Conservation (phyloP, 2,329 filamentous ascomycete species). For the Xylaria multiplex region DNA sequence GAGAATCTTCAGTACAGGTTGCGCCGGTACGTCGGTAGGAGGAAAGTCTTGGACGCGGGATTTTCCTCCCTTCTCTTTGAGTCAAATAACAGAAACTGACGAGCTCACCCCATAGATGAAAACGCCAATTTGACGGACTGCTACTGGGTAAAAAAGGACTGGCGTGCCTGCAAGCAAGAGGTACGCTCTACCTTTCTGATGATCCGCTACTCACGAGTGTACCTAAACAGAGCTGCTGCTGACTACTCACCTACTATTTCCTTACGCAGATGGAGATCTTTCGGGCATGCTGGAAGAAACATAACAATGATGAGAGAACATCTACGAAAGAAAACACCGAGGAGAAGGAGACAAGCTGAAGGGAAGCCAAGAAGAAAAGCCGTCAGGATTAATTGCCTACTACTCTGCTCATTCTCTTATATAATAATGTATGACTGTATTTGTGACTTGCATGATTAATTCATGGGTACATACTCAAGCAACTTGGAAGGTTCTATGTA, state of each 20-base stretch:
- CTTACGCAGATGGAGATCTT: slow-evolving; percentile 83
- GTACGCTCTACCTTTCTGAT: slow-evolving; percentile 62
- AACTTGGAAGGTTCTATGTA: neutral
- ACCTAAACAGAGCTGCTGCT: slow-evolving; percentile 23
- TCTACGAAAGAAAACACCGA: slow-evolving; percentile 69
- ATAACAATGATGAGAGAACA: slow-evolving; percentile 87
- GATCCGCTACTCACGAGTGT: neutral
- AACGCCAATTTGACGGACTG: slow-evolving; percentile 93
- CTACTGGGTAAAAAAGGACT: slow-evolving; percentile 96
- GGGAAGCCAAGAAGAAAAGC: neutral
- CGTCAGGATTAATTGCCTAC: neutral
- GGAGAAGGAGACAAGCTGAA: slow-evolving; percentile 2
- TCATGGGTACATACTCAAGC: neutral
- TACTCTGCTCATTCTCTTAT: slow-evolving; percentile 20
- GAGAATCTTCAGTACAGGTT: slow-evolving; percentile 96
- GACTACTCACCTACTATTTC: neutral
- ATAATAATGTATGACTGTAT: slow-evolving; percentile 7
- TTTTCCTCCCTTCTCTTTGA: slow-evolving; percentile 12
- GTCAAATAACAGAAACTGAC: slow-evolving; percentile 16
- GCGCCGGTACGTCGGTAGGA: slow-evolving; percentile 72
- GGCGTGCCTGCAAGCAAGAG: slow-evolving; percentile 88
- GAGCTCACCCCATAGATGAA: slow-evolving; percentile 69
- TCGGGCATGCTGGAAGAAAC: slow-evolving; percentile 87
- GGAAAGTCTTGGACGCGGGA: slow-evolving; percentile 15
- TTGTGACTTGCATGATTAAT: slow-evolving; percentile 12